Conservation (phyloP, 1,284 basidiomycete species). For the Thecaphora frezii region DNA sequence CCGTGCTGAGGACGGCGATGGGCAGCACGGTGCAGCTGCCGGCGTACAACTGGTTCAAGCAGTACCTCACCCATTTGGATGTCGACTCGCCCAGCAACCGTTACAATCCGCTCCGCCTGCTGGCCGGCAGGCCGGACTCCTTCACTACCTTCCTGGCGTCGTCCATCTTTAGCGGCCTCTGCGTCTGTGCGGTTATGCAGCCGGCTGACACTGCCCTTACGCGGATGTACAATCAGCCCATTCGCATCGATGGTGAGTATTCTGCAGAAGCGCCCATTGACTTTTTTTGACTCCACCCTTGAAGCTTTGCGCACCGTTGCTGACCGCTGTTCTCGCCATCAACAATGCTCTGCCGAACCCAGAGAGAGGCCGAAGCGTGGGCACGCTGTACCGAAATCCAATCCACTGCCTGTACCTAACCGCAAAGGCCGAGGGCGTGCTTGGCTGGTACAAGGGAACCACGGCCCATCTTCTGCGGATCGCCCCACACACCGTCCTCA, state of each 20-base stretch:
- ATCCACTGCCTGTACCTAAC: constrained; percentile 97
- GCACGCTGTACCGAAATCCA: constrained; percentile 66
- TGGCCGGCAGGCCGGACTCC: constrained; percentile 65
- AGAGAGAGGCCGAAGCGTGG: constrained; percentile 30
- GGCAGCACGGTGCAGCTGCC: constrained; percentile 94
- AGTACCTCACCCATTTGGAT: constrained; percentile 45
- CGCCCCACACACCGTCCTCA: constrained; percentile 55
- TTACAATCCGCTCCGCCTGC: constrained; percentile 53
- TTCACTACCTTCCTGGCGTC: constrained; percentile 85
- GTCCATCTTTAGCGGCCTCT: constrained; percentile 83
- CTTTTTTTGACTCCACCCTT: too few species aligned
- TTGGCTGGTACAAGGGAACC: constrained; percentile 64
- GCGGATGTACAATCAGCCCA: constrained; percentile 85
- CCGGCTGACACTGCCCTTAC: constrained; percentile 72
- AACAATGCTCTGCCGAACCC: not conserved
- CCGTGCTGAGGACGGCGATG: constrained; percentile 89
- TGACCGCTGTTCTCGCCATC: too few species aligned
- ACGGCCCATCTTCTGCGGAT: constrained; percentile 56
- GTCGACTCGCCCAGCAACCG: constrained; percentile 47
- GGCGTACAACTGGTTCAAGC: constrained; percentile 79
- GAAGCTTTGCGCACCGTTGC: too few species aligned
- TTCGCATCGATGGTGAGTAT: constrained; percentile 63
- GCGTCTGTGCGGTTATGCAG: constrained; percentile 68
- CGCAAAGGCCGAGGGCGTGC: constrained; percentile 80
- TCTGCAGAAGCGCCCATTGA: too few species aligned